Evolutionary conservation across 768 basidiomycete species (phyloP), one percentile per base, ranked within the genome.

Genomic region (Lepiota brunneoincarnata): DNA sequence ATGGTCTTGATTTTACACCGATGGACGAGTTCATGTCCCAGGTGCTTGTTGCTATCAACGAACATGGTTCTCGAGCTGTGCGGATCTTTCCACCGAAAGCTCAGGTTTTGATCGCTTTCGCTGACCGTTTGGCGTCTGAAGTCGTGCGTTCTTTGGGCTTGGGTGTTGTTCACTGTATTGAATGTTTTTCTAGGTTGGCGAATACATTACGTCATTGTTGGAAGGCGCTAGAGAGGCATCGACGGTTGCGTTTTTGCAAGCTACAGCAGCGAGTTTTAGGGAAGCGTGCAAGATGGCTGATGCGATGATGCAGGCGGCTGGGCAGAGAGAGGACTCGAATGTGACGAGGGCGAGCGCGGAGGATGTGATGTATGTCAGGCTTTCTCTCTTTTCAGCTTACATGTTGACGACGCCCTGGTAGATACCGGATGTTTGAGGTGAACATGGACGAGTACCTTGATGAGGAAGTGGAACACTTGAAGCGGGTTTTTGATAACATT

Each of bases 381-480:
- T 7, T 26, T 14, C 45, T 3, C 9, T 40, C 11, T 44, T 53
- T 51, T 47, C 20, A 44, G 9, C 31, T 34, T 40, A 21, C 4
- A 14, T 17, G 17, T 59, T 64, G 44, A 58, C 61, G 10, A 51
- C 24, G 42, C 52, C 44, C 57, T 3, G 31, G 9, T 52, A 95
- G 93, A 11, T 96, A 92, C 67, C 82, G 79, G 42, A 97, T 98
- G 93, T 98, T 98, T 61, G 95, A 98, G 68, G 75, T 80, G 9
- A 90, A 95, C 67, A 97, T 98, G 92, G 95, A 97, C 64, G 95
- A 98, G 63, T 98, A 98, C 63, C 85, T 98, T 2, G 89, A 93
- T 56, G 93, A 98, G 64, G 96, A 99, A 67, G 79, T 88, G 4
- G 95, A 97, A 54, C 80, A 79, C 55, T 77, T 92, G 46, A 93